phyloP scores from a whole-genome alignment of 73 alveolate genomes.

The Paramecium pentaurelia region DNA sequence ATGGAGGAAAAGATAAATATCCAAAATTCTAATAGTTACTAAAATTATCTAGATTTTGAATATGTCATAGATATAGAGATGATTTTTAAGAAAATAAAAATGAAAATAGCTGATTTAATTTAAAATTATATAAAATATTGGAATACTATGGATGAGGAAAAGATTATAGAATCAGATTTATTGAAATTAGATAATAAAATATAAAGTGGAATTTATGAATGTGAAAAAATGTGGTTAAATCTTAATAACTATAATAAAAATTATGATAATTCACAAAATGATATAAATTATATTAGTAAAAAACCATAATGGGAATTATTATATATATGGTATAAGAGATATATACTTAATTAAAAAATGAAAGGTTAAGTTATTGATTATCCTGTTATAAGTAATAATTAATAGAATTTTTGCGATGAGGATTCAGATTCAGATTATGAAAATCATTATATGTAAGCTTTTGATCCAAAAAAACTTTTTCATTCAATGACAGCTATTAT shows the following conservation, averaged over 20 bases:
- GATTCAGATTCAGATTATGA: slow-evolving; percentile 7
- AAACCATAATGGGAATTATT: background rate
- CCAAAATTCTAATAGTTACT: background rate
- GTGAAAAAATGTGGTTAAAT: background rate
- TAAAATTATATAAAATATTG: background rate
- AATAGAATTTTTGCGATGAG: background rate
- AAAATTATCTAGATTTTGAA: background rate
- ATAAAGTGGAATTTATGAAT: background rate
- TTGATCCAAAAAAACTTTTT: background rate
- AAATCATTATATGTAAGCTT: background rate
- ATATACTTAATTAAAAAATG: background rate
- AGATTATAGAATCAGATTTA: background rate
- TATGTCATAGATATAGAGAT: background rate
- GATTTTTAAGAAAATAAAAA: background rate
- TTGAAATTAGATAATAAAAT: background rate
- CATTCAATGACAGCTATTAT: background rate
- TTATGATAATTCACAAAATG: background rate
- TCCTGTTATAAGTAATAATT: background rate
- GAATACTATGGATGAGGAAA: background rate
- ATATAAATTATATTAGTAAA: background rate
- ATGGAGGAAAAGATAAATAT: background rate
- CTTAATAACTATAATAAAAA: background rate
- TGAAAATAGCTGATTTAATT: background rate
- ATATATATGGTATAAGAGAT: background rate
- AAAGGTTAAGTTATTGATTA: background rate